Base-by-base conservation (phyloP, 2,329 filamentous ascomycete species). In the Orbilia blumenaviensis region DNA sequence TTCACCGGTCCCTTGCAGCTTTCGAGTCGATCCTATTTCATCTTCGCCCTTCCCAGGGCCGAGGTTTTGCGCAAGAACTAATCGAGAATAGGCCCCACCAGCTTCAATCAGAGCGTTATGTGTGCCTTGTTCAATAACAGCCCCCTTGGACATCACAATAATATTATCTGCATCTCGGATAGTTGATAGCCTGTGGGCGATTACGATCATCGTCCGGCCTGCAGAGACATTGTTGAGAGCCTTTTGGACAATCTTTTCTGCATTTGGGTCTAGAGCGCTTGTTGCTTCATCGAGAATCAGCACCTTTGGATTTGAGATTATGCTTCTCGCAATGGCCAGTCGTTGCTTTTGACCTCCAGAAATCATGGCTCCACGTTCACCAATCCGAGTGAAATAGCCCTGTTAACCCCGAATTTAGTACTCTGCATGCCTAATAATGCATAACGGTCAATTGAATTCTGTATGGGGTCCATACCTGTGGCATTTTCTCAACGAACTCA, bases 261-360 rank as follows among this genome's bases (percentile, higher is more conserved):
- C 84, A 1, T 86, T 84, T 1, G 86, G 85, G 48, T 87, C 86
- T 56, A 88, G 86, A 16, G 90, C 89, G 71, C 88, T 91, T 0
- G 91, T 93, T 0, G 92, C 91, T 82, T 94, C 91, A 79, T 94
- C 91, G 5, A 95, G 84, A 5, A 93, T 86, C 1, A 93, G 83
- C 0, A 93, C 87, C 0, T 85, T 83, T 0, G 91, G 90, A 58
- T 88, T 84, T 52, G 89, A 88, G 64, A 93, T 85, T 18, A 93
- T 88, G 10, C 89, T 89, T 5, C 91, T 85, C 0, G 91, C 91
- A 76, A 93, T 92, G 1, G 91, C 89, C 23, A 96, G 86, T 2
- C 93, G 88, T 81, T 96, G 92, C n/a, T 91, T 88, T 81, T 96
- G 92, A 0, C 93, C 93, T 12, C 92, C 91, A 6, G 90, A 93